Percentiles rank a stretch among this genome's conserved stretches.
phyloP scores from a whole-genome alignment of 2,329 filamentous ascomycete genomes.

The Fusarium sp. region DNA sequence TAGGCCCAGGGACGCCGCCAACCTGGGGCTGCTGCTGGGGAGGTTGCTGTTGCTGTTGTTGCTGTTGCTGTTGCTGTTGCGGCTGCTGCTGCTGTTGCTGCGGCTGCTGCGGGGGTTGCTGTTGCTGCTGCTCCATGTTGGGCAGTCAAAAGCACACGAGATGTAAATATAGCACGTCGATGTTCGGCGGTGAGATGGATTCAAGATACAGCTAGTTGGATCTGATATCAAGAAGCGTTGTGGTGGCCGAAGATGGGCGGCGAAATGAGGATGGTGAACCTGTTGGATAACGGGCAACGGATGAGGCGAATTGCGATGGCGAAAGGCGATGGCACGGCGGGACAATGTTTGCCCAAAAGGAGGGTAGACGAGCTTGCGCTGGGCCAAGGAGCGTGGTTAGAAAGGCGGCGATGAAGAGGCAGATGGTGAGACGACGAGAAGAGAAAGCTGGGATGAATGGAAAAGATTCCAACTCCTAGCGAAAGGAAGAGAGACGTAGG shows the following conservation, averaged over 20 bases:
- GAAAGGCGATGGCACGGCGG: constrained; percentile 51
- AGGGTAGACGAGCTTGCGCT: constrained; percentile 55
- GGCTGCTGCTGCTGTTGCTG: constrained; percentile 62
- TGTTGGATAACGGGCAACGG: constrained; percentile 46
- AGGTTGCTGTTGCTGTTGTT: constrained; percentile 72
- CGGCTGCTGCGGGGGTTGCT: constrained; percentile 72
- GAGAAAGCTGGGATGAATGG: constrained; percentile 61
- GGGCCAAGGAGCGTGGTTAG: constrained; percentile 58
- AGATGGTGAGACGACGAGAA: constrained; percentile 59
- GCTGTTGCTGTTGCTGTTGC: constrained; percentile 69
- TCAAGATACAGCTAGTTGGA: constrained; percentile 41
- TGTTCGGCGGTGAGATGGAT: constrained; percentile 52
- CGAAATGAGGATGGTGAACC: constrained; percentile 44
- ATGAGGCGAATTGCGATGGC: constrained; percentile 49
- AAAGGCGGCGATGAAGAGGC: constrained; percentile 54
- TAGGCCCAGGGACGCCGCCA: constrained; percentile 77
- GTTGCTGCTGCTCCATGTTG: constrained; percentile 70
- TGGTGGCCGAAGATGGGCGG: constrained; percentile 44
- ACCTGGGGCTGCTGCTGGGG: constrained; percentile 64
- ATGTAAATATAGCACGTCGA: constrained; percentile 54
- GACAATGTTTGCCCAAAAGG: constrained; percentile 57
- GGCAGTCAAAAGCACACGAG: constrained; percentile 60
- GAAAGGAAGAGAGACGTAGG: constrained; percentile 49
- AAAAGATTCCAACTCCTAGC: constrained; percentile 56
- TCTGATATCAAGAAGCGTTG: constrained; percentile 45